phyloP scores from a whole-genome alignment of 331 rosid genomes.

The Quercus tomentella region DNA sequence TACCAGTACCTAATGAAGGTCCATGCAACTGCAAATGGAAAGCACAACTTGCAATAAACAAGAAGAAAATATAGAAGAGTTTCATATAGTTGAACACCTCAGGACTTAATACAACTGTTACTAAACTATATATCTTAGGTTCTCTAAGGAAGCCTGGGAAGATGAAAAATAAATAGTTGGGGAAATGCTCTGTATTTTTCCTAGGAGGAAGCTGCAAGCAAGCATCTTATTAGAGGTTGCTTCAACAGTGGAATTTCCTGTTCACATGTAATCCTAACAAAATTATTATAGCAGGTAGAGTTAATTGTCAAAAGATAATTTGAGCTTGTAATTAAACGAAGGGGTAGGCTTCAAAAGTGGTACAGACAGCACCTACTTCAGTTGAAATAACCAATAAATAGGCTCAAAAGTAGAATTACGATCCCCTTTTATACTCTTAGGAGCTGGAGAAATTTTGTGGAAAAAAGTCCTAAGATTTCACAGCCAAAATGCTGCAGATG shows the following conservation, averaged over 20 bases:
- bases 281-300: too few species aligned
- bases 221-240: too few species aligned
- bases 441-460: not conserved
- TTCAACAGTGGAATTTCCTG: too few species aligned
- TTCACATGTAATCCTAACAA: too few species aligned
- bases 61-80: not conserved
- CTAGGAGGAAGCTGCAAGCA: too few species aligned
- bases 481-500: not conserved
- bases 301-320: too few species aligned
- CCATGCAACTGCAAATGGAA: not conserved
- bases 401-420: not conserved
- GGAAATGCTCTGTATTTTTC: too few species aligned
- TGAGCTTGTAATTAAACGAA: too few species aligned
- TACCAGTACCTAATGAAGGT: not conserved
- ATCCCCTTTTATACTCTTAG: not conserved
- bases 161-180: too few species aligned
- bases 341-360: not conserved
- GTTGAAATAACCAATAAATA: not conserved
- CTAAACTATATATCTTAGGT: too few species aligned
- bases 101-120: too few species aligned
- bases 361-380: not conserved
- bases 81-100: not conserved
- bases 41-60: not conserved
- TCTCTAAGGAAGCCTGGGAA: too few species aligned
- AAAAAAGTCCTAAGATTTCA: not conserved